Conservation (phyloP, 257 asterid species). For the Penstemon newberryi region DNA sequence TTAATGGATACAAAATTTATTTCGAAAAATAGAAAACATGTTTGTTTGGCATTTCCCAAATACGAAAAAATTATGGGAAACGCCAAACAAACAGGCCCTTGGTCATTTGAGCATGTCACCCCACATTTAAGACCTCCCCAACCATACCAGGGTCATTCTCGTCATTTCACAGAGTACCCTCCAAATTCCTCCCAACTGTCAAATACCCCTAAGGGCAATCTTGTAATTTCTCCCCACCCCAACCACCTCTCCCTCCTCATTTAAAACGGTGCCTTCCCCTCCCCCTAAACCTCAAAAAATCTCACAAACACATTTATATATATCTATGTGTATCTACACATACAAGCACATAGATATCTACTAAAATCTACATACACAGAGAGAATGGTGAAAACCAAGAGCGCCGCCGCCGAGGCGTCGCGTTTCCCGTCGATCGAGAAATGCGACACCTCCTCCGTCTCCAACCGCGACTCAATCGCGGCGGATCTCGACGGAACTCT, state of each 20-base stretch:
- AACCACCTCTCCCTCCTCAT: conserved; percentile 22
- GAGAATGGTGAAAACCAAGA: no score
- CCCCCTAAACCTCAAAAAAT: conserved; percentile 25
- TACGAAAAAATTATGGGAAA: no score
- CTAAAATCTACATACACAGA: no score
- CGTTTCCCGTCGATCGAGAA: conserved; percentile 77
- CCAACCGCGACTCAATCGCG: conserved; percentile 58
- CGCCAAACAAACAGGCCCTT: no score
- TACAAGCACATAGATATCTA: background rate
- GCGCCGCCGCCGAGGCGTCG: background rate
- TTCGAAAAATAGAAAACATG: no score
- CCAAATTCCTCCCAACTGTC: no score
- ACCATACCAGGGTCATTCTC: no score
- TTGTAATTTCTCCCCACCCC: conserved; percentile 3
- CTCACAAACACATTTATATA: conserved; percentile 1
- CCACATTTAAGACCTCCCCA: no score
- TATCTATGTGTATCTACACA: background rate
- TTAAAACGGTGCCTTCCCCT: conserved; percentile 63
- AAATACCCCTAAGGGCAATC: background rate
- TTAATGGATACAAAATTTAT: no score
- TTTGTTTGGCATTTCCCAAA: no score
- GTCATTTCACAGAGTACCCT: no score
- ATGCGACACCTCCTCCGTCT: conserved; percentile 51
- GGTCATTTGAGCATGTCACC: no score
- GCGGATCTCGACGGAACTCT: conserved; percentile 99